phyloP scores from a whole-genome alignment of 768 basidiomycete species.

The Boletus coccyginus region DNA sequence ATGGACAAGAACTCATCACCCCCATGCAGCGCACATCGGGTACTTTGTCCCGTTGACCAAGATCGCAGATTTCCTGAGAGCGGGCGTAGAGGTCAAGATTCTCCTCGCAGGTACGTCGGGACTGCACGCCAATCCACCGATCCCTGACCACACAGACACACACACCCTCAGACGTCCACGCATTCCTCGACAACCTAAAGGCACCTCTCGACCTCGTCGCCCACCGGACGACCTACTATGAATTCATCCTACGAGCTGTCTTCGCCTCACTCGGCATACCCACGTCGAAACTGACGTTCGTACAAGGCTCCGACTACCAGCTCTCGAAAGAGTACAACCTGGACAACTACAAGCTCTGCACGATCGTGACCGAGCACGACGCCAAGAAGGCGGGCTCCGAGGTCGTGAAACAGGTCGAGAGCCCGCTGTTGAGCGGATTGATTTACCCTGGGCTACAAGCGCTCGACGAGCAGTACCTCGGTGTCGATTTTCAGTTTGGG shows the following conservation, averaged over 20 bases:
- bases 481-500: slow-evolving; percentile 95
- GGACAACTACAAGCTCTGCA: slow-evolving; percentile 89
- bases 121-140: not conserved
- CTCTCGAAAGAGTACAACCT: slow-evolving; percentile 88
- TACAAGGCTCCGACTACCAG: slow-evolving; percentile 92
- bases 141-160: not conserved
- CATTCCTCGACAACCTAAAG: slow-evolving; percentile 96
- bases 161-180: slow-evolving; percentile 72
- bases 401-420: slow-evolving; percentile 97
- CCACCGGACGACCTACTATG: slow-evolving; percentile 88
- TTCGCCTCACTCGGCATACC: slow-evolving; percentile 91
- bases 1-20: not conserved
- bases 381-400: slow-evolving; percentile 98
- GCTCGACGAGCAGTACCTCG: slow-evolving; percentile 95
- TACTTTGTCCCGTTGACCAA: slow-evolving; percentile 96
- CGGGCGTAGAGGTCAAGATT: slow-evolving; percentile 86
- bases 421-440: slow-evolving; percentile 84
- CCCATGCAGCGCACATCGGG: slow-evolving; percentile 80
- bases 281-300: slow-evolving; percentile 75
- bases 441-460: slow-evolving; percentile 97
- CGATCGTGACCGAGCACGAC: slow-evolving; percentile 93
- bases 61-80: slow-evolving; percentile 92
- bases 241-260: slow-evolving; percentile 74
- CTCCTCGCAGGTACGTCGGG: slow-evolving; percentile 65
- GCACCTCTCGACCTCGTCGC: slow-evolving; percentile 90